Base-by-base conservation (phyloP, 2,329 filamentous ascomycete species). In the Alternaria infectoria region DNA sequence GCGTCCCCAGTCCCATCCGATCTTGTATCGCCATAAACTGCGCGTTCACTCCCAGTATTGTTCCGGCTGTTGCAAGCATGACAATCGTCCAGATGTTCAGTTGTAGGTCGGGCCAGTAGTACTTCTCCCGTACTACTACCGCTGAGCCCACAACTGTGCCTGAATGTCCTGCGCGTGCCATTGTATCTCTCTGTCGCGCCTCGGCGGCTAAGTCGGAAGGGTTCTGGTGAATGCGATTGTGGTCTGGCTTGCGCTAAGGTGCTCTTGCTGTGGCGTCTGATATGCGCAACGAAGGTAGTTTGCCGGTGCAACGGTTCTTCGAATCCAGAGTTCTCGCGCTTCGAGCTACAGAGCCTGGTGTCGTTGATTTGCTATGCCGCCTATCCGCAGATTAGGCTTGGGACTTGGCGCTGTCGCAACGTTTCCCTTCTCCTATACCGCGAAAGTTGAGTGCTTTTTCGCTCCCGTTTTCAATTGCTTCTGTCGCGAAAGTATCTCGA, bases 21-120 rank as follows among this genome's bases (percentile, higher is more conserved):
- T 83, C 80, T 77, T 90, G 88, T 21, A 88, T 85, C 3, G 79
- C 70, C 76, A 90, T 86, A 70, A 90, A 89, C 77, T 85, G 84
- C 17, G 86, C 84, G 71, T 87, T 89, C 46, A 90, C 83, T 8
- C 88, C 88, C 2, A 90, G 79, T 58, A 88, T 84, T 56, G 85
- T 84, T 25, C 86, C 83, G 11, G 86, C 86, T 2, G 85, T 84
- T 1, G 83, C 85, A 15, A 90, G 81, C 75, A 90, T 88, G 68
- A 89, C 81, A 69, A 90, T 85, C 57, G 87, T 86, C 88, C 88
- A 90, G 71, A 89, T 78, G 72, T 90, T 89, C 68, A 90, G 83
- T 71, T 89, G 87, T 52, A 86, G 81, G 76, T 90, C 87, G 3
- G 88, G 88, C 88, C 88, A 90, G 80, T 85, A 86, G 81, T 89